Conservation (phyloP, 1,139 yeast genomes). For the Williopsis jadinii region DNA sequence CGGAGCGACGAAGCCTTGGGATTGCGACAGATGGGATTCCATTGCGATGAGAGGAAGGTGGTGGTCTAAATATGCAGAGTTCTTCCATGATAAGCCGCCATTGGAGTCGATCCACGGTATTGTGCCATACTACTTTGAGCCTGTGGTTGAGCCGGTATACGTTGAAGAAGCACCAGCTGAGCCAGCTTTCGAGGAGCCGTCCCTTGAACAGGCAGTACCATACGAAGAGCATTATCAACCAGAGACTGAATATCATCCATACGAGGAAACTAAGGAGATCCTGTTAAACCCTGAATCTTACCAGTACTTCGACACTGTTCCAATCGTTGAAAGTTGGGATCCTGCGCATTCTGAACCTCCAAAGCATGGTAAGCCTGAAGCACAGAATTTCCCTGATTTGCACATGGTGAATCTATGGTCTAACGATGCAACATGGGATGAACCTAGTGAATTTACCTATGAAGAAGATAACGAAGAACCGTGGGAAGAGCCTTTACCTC, state of each 20-base stretch:
- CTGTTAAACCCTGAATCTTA: slow-evolving; percentile 18
- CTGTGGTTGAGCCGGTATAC: not conserved
- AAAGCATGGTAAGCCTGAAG: slow-evolving; percentile 32
- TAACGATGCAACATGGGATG: slow-evolving; percentile 12
- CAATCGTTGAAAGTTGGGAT: slow-evolving; percentile 32
- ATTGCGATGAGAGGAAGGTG: slow-evolving; percentile 15
- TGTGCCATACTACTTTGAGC: slow-evolving; percentile 11
- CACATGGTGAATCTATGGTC: slow-evolving; percentile 2
- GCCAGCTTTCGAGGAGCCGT: not conserved
- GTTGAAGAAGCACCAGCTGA: not conserved
- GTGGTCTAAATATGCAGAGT: slow-evolving; percentile 19
- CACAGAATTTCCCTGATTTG: slow-evolving; percentile 24
- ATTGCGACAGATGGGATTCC: slow-evolving; percentile 10
- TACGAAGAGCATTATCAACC: not conserved
- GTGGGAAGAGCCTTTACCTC: slow-evolving; percentile 10
- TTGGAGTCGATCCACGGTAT: slow-evolving; percentile 17
- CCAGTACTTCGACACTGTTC: slow-evolving; percentile 22
- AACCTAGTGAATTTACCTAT: not conserved
- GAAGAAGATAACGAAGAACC: slow-evolving; percentile 1
- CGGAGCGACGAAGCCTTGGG: slow-evolving; percentile 84
- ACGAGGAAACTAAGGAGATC: slow-evolving; percentile 3
- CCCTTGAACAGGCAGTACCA: not conserved
- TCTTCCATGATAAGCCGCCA: slow-evolving; percentile 13
- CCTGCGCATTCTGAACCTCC: slow-evolving; percentile 36
- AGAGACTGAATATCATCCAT: not conserved